These are phyloP conservation scores for Cytospora piceae DNA, from an alignment of 2,329 filamentous ascomycete genomes.

Conservation along the genomic window DNA sequence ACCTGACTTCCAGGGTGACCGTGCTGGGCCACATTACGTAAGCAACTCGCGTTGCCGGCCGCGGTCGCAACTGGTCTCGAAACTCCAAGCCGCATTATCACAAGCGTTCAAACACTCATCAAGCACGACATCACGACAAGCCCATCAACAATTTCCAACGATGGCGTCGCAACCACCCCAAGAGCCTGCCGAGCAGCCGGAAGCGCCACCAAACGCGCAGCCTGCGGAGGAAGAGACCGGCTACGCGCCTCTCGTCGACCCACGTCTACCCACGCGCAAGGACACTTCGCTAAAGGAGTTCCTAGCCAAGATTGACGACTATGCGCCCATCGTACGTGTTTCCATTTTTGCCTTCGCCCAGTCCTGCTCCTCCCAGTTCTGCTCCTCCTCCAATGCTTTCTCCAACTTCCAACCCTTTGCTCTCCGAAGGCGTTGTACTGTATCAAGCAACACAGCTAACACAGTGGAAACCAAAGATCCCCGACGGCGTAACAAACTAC, in stretches of 20 bases:
- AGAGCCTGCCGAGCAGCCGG: constrained; percentile 33
- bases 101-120: background rate
- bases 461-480: constrained; percentile 66
- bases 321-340: constrained; percentile 86
- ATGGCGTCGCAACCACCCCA: constrained; percentile 34
- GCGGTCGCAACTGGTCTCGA: background rate
- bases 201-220: constrained; percentile 30
- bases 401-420: background rate
- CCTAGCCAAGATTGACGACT: constrained; percentile 95
- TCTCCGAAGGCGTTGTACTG: background rate
- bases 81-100: background rate
- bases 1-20: background rate
- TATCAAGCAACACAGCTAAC: background rate
- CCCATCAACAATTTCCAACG: constrained; percentile 3
- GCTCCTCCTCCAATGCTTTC: background rate
- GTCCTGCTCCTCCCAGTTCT: background rate
- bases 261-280: constrained; percentile 76
- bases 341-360: background rate
- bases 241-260: constrained; percentile 27
- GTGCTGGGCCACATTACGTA: constrained; percentile 9
- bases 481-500: constrained; percentile 96
- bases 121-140: constrained; percentile 17
- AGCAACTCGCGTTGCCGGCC: background rate
- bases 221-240: constrained; percentile 15
- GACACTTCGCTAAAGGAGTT: constrained; percentile 93